These are phyloP conservation scores for Hemileia vastatrix DNA, from an alignment of 1,284 basidiomycete genomes.

Conservation along the genomic window DNA sequence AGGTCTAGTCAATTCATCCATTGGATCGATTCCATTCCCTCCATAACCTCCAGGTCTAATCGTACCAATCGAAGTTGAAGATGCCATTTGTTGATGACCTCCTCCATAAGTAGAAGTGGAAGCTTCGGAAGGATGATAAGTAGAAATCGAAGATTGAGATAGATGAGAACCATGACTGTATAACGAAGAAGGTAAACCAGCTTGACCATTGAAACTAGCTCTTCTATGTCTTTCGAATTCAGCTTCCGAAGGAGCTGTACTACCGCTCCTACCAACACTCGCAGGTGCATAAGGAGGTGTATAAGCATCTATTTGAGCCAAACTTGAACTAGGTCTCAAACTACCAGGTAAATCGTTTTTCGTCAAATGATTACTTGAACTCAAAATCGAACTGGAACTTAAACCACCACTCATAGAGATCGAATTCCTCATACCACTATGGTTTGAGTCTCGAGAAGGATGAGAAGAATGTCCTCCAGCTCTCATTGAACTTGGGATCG, in stretches of 20 bases:
- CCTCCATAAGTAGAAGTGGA: background rate
- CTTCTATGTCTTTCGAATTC: conserved; percentile 16
- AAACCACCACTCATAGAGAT: background rate
- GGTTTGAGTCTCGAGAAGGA: background rate
- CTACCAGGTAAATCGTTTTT: conserved; percentile 30
- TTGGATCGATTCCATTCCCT: background rate
- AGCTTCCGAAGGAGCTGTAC: conserved; percentile 29
- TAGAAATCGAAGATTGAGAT: background rate
- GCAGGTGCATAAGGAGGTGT: conserved; percentile 37
- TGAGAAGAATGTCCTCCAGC: conserved; percentile 21
- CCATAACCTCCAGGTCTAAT: background rate
- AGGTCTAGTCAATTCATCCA: background rate
- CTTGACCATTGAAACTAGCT: conserved; percentile 16
- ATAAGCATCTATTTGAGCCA: conserved; percentile 36
- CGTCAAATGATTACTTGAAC: conserved; percentile 10
- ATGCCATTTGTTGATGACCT: background rate
- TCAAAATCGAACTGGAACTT: background rate
- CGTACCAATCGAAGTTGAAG: background rate
- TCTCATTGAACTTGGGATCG: conserved; percentile 34
- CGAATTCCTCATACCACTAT: background rate
- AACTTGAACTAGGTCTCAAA: conserved; percentile 35
- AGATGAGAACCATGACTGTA: background rate
- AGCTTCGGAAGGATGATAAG: background rate
- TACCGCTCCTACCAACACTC: conserved; percentile 29
- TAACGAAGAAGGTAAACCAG: conserved; percentile 22